Evolutionary conservation across 257 asterid species (phyloP), one percentile per base, ranked within the genome.

Genomic region (Cordia subcordata): DNA sequence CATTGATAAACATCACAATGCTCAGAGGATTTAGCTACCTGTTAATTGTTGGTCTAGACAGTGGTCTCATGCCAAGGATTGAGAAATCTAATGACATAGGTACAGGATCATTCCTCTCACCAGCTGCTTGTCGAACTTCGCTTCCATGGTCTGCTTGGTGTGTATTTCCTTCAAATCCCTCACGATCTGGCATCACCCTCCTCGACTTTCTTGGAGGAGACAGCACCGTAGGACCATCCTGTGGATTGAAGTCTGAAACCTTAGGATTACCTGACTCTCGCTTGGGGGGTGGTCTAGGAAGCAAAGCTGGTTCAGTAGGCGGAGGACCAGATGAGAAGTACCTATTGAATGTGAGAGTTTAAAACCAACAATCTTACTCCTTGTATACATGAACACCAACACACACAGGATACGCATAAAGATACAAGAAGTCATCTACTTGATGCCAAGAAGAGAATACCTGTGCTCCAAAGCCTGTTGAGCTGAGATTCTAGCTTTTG

Each of bases 141-240:
- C 88, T 73, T 47, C 76, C 88, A 73, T 75, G 83, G 45, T 66
- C 94, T 22, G 83, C 87, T 42, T 42, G 47, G 23, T 68, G 73
- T 22, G 80, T 62, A 77, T 81, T 82, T 62, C 77, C 67, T 70
- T 86, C 94, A 65, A 84, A 70, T 50, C 88, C 93, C 74, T 88
- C 96, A 23, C 89, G 96, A 17, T 80, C 71, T 42, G 96, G 89
- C 95, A 85, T 89, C 72, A 93, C 96, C 71, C 97, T 86, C 77
- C 97, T 85, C 44, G 82, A 81, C 85, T 89, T 93, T 75, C 97
- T 85, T 57, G 95, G 99, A 61, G 99, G 99, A 66, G 99, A 93
- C 72, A 89, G 71, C 22, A 92, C 94, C 20, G 88, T 79, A 3
- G 99, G 97, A 54, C 95, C 94, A 55, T 76, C 89, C 47, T 57